These are phyloP conservation scores for Eucalyptus pauciflora DNA, from an alignment of 345 rosid species.

Conservation along the genomic window DNA sequence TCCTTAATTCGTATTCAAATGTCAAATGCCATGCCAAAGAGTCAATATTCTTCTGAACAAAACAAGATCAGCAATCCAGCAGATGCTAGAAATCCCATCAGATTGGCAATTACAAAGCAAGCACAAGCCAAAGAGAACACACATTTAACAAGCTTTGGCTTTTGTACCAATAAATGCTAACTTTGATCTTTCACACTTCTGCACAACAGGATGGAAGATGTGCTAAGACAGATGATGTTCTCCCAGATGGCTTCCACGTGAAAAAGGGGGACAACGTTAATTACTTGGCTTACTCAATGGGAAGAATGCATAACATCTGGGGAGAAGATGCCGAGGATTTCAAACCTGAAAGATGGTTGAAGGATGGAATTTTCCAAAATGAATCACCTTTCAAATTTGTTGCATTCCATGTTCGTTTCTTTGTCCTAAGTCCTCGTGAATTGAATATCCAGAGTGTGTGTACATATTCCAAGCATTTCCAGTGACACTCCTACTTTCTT, in stretches of 20 bases:
- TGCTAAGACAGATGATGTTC: conserved; percentile 49
- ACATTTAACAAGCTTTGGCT: not conserved
- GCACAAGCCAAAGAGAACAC: not conserved
- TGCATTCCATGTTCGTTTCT: conserved; percentile 37
- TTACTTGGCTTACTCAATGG: conserved; percentile 69
- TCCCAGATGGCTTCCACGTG: conserved; percentile 55
- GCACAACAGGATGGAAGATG: conserved; percentile 43
- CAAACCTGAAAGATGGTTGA: conserved; percentile 75
- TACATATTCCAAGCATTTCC: not conserved
- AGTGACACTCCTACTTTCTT: not conserved
- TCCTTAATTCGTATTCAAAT: not conserved
- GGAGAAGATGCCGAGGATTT: conserved; percentile 65
- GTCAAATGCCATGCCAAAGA: not conserved
- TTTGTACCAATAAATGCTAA: not conserved
- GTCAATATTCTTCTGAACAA: not conserved
- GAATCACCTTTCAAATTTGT: conserved; percentile 68
- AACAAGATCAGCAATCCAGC: not conserved
- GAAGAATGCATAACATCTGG: conserved; percentile 67
- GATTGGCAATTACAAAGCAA: not conserved
- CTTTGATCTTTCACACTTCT: not conserved
- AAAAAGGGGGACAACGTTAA: conserved; percentile 48
- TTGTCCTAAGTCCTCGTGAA: not conserved
- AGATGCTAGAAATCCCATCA: not conserved
- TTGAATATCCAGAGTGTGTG: not conserved
- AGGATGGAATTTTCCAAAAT: conserved; percentile 47